Base-by-base conservation (phyloP, 768 basidiomycete species). In the Auricularia cornea region DNA sequence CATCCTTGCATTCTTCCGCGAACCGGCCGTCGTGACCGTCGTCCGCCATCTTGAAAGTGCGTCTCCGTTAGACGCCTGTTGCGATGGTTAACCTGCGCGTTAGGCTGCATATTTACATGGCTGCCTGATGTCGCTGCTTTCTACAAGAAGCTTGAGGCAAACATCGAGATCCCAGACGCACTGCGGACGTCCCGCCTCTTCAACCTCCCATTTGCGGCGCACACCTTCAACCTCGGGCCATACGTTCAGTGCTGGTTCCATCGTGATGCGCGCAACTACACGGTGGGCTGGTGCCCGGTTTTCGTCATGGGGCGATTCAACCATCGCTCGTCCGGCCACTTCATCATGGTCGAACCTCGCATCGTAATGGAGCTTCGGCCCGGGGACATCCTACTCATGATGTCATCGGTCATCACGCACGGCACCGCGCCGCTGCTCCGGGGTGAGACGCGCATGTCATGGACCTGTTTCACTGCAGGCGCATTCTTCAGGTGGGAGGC, bases 271-370 rank as follows among this genome's bases (percentile, higher is more conserved):
- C 60, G 59, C 10, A 79, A 80, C 48, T 61, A 73, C 0, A 66
- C 74, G 0, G 70, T 65, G 33, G 75, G 76, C 0, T 69, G 71
- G 68, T 80, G 76, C 56, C 68, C 68, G 0, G 73, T 79, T 16
- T 68, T 66, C 3, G 68, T 75, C 0, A 57, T 72, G 0, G 76
- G 77, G 0, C 4, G 57, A 1, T 78, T 72, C 61, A 67, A 77
- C 57, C 66, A 59, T 1, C 67, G 3, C 2, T 66, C 59, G 30
- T 72, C 76, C 6, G 76, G 75, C 1, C 75, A 78, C 54, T 54
- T 78, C 0, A 63, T 77, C 0, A 52, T 79, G 0, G 72, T 70
- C 67, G 72, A 73, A 28, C 52, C 72, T 0, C 65, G 69, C 18
- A 63, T 75, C 0, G 57, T 74, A 2, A 62, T 72, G 3, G 70